These are phyloP conservation scores for Microbotryomycetes sp. DNA, from an alignment of 1,284 basidiomycete genomes.

Conservation along the genomic window DNA sequence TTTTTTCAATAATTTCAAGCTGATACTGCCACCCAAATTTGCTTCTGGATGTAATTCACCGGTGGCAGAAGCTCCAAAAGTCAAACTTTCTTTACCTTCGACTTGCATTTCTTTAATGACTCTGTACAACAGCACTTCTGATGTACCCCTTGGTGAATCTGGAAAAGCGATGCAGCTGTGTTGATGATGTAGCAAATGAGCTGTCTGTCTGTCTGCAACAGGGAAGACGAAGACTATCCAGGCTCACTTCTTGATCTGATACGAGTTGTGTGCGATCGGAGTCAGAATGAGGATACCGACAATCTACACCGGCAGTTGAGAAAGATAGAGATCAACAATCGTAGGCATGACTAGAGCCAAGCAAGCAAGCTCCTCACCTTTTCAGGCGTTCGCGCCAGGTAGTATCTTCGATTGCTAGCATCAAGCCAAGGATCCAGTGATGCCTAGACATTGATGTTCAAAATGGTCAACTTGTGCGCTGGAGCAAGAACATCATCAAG, in stretches of 20 bases:
- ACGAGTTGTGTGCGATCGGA: constrained; percentile 18
- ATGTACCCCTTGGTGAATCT: constrained; percentile 22
- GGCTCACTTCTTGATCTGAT: constrained; percentile 26
- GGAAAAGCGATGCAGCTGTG: constrained; percentile 4
- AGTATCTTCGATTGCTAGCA: constrained; percentile 22
- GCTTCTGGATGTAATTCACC: constrained; percentile 11
- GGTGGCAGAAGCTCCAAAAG: constrained; percentile 24
- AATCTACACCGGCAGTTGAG: constrained; percentile 7
- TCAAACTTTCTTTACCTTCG: constrained; percentile 17
- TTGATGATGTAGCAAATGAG: not conserved
- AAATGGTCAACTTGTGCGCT: not conserved
- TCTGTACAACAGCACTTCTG: constrained; percentile 20
- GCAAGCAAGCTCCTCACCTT: constrained; percentile 2
- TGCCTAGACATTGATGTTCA: constrained; percentile 4
- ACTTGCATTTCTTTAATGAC: constrained; percentile 28
- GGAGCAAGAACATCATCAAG: not conserved
- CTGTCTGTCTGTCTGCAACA: not conserved
- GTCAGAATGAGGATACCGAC: constrained; percentile 29
- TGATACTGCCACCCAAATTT: constrained; percentile 13
- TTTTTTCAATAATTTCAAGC: constrained; percentile 11
- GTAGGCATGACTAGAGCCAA: not conserved
- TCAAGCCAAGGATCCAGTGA: constrained; percentile 26
- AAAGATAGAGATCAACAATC: not conserved
- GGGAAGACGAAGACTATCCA: constrained; percentile 18
- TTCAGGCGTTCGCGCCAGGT: constrained; percentile 20